Evolutionary conservation across 108 stramenopile genomes (phyloP), one percentile per base, ranked within the genome.

Genomic region (Ochromonas danica): DNA sequence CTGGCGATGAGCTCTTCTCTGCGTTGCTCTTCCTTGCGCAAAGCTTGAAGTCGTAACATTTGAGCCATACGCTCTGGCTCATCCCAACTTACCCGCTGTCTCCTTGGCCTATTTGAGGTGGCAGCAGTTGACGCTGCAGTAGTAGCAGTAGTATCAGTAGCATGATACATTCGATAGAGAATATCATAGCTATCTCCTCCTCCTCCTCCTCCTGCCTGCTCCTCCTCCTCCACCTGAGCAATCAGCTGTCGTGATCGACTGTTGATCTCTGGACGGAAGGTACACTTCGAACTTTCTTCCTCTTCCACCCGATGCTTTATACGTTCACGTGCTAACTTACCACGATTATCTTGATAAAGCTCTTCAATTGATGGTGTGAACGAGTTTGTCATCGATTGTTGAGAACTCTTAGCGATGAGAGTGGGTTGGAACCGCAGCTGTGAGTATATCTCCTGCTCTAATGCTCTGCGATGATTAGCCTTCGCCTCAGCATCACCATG

Each of bases 11-110:
- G 25, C 25, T 3, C 63, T 31, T 67, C 10, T 28, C 63, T 28
- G 3, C 63, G 17, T 67, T 67, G 17, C 25, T 67, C 63, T 67
- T 67, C 63, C 25, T 67, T 67, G 3, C 25, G 14, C 31, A 67
- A 67, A 31, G 31, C 17, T 14, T 36, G 63, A 14, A 35, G 31
- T 35, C 63, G 63, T 35, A 67, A 14, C 25, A 14, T 25, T 36
- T 35, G 3, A 22, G 35, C 17, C 63, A 67, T 67, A 31, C 31
- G 17, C 31, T 67, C 63, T 31, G 63, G 63, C 25, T 67, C 30
- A 67, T 67, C 31, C 3, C 3, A 67, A 67, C 25, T 67, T 6
- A 67, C 25, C 3, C 63, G 63, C 17, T 67, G 51, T 22, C 10
- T 10, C 51, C 51, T 10, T 17, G 17, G 10, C 17, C 51, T 57